Conservation (phyloP, 768 basidiomycete genomes). For the Phaffia australis region DNA sequence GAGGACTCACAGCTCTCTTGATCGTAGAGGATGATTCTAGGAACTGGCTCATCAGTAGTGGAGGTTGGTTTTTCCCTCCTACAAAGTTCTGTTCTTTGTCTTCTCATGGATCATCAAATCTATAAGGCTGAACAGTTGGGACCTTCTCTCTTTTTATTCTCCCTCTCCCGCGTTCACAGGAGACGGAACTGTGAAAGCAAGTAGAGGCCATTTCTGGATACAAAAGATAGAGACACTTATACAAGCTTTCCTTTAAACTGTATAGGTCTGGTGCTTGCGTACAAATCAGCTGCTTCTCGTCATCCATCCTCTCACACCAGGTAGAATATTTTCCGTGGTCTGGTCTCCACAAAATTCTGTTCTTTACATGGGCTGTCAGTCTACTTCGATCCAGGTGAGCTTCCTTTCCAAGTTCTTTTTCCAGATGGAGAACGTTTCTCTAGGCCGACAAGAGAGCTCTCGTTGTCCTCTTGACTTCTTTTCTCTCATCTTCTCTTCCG, state of each 20-base stretch:
- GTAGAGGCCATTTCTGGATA: background rate
- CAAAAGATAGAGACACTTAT: background rate
- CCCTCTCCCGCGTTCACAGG: background rate
- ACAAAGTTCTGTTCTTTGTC: background rate
- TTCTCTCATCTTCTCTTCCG: background rate
- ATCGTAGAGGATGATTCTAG: constrained; percentile 16
- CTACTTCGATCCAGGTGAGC: constrained; percentile 22
- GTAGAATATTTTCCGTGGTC: constrained; percentile 16
- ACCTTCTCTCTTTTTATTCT: background rate
- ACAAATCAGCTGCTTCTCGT: constrained; percentile 8
- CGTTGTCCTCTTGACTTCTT: background rate
- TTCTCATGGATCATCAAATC: too few species aligned
- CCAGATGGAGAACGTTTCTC: too few species aligned
- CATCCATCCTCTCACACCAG: constrained; percentile 16
- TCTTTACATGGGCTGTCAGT: constrained; percentile 24
- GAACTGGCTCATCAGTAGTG: constrained; percentile 23
- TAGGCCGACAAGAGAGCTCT: too few species aligned
- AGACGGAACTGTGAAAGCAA: constrained; percentile 18
- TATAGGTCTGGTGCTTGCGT: constrained; percentile 20
- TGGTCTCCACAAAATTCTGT: constrained; percentile 7
- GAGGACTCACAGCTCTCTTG: constrained; percentile 10
- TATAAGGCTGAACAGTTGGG: background rate
- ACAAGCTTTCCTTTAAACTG: background rate
- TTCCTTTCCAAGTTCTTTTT: too few species aligned
- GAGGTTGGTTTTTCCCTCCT: background rate